phyloP scores from a whole-genome alignment of 495 filamentous ascomycete species.

The Talaromyces thailandensis region DNA sequence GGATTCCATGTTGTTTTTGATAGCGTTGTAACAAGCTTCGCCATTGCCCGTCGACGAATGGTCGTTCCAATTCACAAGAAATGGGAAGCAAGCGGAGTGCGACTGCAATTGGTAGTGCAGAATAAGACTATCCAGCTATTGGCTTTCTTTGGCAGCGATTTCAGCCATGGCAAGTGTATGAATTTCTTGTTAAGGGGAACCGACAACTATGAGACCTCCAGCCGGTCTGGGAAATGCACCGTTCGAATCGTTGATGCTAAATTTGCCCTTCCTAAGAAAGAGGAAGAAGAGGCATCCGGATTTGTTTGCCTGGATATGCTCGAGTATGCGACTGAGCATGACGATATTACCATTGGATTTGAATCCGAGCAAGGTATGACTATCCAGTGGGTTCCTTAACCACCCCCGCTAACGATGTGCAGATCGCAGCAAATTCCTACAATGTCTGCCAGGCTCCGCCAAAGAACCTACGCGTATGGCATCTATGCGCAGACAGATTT shows the following conservation, averaged over 20 bases:
- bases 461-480: constrained; percentile 39
- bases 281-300: constrained; percentile 47
- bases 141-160: constrained; percentile 70
- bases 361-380: constrained; percentile 67
- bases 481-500: constrained; percentile 36
- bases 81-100: constrained; percentile 67
- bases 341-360: constrained; percentile 80
- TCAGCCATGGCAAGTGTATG: constrained; percentile 76
- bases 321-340: constrained; percentile 82
- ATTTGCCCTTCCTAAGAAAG: constrained; percentile 66
- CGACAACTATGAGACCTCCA: constrained; percentile 67
- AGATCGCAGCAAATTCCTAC: constrained; percentile 41
- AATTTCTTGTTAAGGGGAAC: constrained; percentile 74
- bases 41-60: constrained; percentile 76
- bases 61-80: constrained; percentile 88
- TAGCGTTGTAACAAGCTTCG: constrained; percentile 59
- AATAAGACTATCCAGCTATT: constrained; percentile 65
- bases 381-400: background rate
- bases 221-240: constrained; percentile 54
- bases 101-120: constrained; percentile 69
- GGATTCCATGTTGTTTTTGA: constrained; percentile 71
- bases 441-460: constrained; percentile 36
- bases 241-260: constrained; percentile 80
- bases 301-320: constrained; percentile 80
- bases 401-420: background rate